Percentiles rank a stretch among this genome's conserved stretches.
phyloP scores from a whole-genome alignment of 805 yeast genomes.

The Yarrowia sp. region DNA sequence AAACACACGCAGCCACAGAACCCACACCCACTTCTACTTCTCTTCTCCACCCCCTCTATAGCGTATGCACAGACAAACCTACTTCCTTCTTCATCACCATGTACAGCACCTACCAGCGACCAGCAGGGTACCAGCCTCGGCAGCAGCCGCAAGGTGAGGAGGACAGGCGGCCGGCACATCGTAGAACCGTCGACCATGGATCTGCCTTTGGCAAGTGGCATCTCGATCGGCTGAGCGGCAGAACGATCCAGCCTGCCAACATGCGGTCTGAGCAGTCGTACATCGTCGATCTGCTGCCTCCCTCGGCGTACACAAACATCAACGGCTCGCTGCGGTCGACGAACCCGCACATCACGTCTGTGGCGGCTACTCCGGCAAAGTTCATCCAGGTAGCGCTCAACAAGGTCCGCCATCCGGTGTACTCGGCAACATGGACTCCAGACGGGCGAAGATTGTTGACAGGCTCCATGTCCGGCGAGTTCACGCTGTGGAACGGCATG shows the following conservation, averaged over 20 bases:
- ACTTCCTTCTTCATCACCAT: neutral
- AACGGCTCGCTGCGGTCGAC: slow-evolving; percentile 33
- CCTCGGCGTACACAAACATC: slow-evolving; percentile 49
- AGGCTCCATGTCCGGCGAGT: slow-evolving; percentile 90
- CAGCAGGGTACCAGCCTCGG: slow-evolving; percentile 18
- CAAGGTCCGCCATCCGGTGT: slow-evolving; percentile 87
- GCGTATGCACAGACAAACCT: neutral
- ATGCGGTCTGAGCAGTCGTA: slow-evolving; percentile 70
- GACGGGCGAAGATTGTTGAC: slow-evolving; percentile 89
- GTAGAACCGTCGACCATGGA: slow-evolving; percentile 78
- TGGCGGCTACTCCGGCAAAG: slow-evolving; percentile 46
- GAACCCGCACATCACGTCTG: slow-evolving; percentile 11
- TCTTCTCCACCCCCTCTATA: too few species aligned
- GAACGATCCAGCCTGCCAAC: slow-evolving; percentile 28
- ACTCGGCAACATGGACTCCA: slow-evolving; percentile 93
- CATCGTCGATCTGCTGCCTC: slow-evolving; percentile 58
- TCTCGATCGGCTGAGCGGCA: slow-evolving; percentile 44
- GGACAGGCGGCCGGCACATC: slow-evolving; percentile 40
- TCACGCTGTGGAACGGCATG: slow-evolving; percentile 94
- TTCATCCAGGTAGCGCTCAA: slow-evolving; percentile 89
- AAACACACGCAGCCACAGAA: too few species aligned
- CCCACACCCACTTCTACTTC: too few species aligned
- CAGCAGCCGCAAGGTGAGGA: slow-evolving; percentile 30
- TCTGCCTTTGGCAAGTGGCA: slow-evolving; percentile 66
- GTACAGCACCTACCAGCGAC: slow-evolving; percentile 13